Percentiles rank a stretch among this genome's conserved stretches.
Evolutionary conservation across 2,329 filamentous ascomycete species (phyloP).

Genomic region (Corynespora cassiicola): DNA sequence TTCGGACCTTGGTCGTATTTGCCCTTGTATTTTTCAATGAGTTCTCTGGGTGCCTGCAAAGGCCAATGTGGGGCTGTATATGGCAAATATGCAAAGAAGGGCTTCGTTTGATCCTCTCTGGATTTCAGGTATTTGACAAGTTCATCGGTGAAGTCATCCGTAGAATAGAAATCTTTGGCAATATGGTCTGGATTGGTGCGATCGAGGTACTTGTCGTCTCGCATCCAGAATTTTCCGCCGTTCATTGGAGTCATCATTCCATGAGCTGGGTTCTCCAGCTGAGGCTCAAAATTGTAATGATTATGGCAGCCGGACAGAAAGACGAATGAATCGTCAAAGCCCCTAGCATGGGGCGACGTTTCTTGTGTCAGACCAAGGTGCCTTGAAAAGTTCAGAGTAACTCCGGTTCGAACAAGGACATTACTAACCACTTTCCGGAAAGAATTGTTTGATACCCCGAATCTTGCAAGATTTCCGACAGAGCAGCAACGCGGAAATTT

Average conservation of each 20-base stretch:
- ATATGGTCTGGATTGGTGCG: constrained; percentile 10
- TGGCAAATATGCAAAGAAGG: constrained; percentile 37
- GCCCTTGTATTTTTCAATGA: constrained; percentile 27
- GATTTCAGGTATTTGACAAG: constrained; percentile 32
- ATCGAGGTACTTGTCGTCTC: constrained; percentile 4
- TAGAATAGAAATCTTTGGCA: constrained; percentile 37
- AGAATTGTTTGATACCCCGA: constrained; percentile 18
- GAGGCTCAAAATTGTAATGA: constrained; percentile 47
- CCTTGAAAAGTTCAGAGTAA: not conserved
- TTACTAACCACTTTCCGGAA: constrained; percentile 17
- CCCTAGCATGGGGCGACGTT: constrained; percentile 11
- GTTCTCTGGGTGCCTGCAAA: constrained; percentile 30
- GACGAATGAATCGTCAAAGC: constrained; percentile 16
- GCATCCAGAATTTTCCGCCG: constrained; percentile 12
- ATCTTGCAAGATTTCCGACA: constrained; percentile 65
- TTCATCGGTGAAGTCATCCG: constrained; percentile 35
- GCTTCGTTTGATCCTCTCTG: constrained; percentile 23
- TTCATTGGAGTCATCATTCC: constrained; percentile 9
- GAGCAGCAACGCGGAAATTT: constrained; percentile 63
- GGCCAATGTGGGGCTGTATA: constrained; percentile 40
- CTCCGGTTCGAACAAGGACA: not conserved
- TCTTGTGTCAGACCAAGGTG: constrained; percentile 17
- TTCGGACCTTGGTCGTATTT: constrained; percentile 33
- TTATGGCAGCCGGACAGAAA: constrained; percentile 31
- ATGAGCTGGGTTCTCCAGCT: constrained; percentile 16